phyloP scores from a whole-genome alignment of 164 flowering plant species.

The Buxus sempervirens region DNA sequence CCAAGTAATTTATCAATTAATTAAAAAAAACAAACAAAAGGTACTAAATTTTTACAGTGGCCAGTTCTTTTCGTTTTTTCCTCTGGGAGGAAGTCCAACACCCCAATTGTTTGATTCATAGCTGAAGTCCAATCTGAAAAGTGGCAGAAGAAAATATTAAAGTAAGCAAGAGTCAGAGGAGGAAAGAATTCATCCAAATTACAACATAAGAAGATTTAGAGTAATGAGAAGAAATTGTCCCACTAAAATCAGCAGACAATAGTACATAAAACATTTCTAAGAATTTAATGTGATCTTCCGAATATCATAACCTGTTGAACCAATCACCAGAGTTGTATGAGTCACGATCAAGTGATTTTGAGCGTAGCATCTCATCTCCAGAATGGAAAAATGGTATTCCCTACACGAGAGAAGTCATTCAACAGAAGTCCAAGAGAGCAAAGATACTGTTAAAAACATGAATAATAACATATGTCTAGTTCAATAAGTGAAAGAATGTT shows the following conservation, averaged over 20 bases:
- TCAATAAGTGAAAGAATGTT: neutral
- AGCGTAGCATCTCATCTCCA: constrained; percentile 94
- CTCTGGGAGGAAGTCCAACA: constrained; percentile 91
- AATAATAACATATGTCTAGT: neutral
- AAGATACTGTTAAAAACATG: neutral
- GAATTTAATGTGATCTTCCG: neutral
- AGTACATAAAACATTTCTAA: neutral
- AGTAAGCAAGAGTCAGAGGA: neutral
- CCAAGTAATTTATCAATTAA: neutral
- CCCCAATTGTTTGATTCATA: constrained; percentile 90
- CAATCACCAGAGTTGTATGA: constrained; percentile 98
- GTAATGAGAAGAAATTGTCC: too few relatives aligned
- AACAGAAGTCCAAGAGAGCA: neutral
- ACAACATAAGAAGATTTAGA: neutral
- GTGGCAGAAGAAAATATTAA: constrained; percentile 1
- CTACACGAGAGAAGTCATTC: constrained; percentile 25
- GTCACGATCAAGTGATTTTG: constrained; percentile 97
- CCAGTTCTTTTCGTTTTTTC: constrained; percentile 81
- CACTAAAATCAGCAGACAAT: too few relatives aligned
- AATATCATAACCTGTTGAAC: constrained; percentile 75
- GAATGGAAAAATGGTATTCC: constrained; percentile 93
- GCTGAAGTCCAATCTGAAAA: constrained; percentile 75
- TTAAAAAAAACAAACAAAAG: constrained; percentile 5
- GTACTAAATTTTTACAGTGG: constrained; percentile 58
- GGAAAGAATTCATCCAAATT: neutral